Evolutionary conservation across 1,284 basidiomycete species (phyloP).

Genomic region (Ustilago sp.): DNA sequence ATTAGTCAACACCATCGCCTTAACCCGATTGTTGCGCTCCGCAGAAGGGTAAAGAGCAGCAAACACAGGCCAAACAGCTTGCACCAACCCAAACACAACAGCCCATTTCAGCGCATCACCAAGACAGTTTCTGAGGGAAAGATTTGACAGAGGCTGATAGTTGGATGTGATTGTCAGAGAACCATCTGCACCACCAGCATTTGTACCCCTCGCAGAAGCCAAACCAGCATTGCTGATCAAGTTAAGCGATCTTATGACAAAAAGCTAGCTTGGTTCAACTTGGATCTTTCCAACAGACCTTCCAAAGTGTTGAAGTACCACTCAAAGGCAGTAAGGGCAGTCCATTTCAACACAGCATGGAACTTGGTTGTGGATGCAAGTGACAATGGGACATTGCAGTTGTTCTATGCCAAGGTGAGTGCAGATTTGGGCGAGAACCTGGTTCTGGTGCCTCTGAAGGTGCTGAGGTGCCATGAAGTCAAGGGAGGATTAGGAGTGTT

Average conservation of each 20-base stretch:
- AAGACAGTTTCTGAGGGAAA: slow-evolving; percentile 37
- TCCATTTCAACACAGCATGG: slow-evolving; percentile 84
- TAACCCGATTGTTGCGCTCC: slow-evolving; percentile 77
- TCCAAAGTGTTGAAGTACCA: slow-evolving; percentile 98
- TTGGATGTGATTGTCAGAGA: slow-evolving; percentile 28
- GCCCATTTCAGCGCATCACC: slow-evolving; percentile 44
- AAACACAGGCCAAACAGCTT: slow-evolving; percentile 83
- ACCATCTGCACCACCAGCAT: slow-evolving; percentile 12
- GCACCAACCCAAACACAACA: slow-evolving; percentile 38
- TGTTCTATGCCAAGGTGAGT: slow-evolving; percentile 96
- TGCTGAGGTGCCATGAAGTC: slow-evolving; percentile 87
- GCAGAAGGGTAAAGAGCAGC: slow-evolving; percentile 80
- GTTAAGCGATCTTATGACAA: slow-evolving; percentile 85
- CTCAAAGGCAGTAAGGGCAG: slow-evolving; percentile 86
- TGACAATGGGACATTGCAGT: slow-evolving; percentile 95
- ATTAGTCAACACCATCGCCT: slow-evolving; percentile 83
- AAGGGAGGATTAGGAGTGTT: slow-evolving; percentile 89
- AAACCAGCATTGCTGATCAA: slow-evolving; percentile 43
- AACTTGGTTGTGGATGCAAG: slow-evolving; percentile 95
- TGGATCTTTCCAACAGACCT: slow-evolving; percentile 93
- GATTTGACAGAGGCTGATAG: slow-evolving; percentile 27
- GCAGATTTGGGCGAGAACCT: slow-evolving; percentile 85
- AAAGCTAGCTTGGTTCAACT: slow-evolving; percentile 98
- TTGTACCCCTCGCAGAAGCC: slow-evolving; percentile 13
- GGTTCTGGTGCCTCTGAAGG: slow-evolving; percentile 95